Conservation (phyloP, 768 basidiomycete genomes). For the Mrakia gelida region DNA sequence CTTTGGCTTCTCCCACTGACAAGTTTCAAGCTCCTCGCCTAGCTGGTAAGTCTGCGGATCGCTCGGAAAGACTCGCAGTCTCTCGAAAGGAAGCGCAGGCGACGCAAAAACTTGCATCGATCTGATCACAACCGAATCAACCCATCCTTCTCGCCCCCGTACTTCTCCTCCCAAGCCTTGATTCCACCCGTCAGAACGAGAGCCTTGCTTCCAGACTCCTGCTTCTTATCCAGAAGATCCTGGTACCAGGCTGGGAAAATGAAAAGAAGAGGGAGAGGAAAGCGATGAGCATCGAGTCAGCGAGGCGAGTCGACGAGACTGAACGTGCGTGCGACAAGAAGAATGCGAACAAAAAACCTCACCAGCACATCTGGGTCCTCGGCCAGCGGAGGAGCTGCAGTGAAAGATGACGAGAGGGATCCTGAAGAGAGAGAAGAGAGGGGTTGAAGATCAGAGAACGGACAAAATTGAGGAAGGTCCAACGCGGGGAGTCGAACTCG, state of each 20-base stretch:
- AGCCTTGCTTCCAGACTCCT: slow-evolving; percentile 16
- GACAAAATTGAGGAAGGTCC: too few species aligned
- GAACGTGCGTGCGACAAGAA: too few species aligned
- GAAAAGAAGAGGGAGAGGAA: neutral
- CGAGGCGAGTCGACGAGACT: too few species aligned
- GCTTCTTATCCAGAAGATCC: slow-evolving; percentile 30
- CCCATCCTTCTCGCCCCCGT: slow-evolving; percentile 27
- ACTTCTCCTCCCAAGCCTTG: slow-evolving; percentile 34
- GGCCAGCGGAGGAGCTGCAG: slow-evolving; percentile 35
- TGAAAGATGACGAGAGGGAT: slow-evolving; percentile 35
- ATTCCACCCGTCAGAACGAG: slow-evolving; percentile 37
- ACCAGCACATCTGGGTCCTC: slow-evolving; percentile 37
- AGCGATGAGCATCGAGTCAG: neutral
- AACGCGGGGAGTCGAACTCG: neutral
- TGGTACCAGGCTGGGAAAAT: slow-evolving; percentile 35
- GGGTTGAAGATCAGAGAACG: slow-evolving; percentile 35
- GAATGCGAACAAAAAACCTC: neutral
- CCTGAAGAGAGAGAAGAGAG: neutral
- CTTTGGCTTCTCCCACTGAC: too few species aligned
- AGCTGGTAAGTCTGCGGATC: too few species aligned
- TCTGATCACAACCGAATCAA: neutral
- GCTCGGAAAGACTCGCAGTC: too few species aligned
- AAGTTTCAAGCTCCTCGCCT: too few species aligned
- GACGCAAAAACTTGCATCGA: too few species aligned
- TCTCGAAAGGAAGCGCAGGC: too few species aligned